Percentiles rank a stretch among this genome's conserved stretches.
These are phyloP conservation scores for Candida hispaniensis DNA, from an alignment of 805 yeast species.

Conservation along the genomic window DNA sequence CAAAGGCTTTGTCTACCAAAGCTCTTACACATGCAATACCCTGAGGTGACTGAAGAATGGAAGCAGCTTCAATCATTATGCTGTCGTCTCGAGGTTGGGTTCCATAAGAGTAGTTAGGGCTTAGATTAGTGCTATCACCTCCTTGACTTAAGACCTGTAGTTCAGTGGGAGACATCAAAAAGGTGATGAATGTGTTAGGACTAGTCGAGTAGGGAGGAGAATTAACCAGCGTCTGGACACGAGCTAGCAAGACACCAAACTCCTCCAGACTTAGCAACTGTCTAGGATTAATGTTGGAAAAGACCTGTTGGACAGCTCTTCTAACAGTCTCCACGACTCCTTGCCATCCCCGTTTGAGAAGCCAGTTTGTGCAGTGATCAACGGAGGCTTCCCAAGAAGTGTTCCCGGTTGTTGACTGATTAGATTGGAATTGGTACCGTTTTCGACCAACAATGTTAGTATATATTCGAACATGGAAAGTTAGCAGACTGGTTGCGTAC, in stretches of 20 bases:
- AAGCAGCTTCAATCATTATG: slow-evolving; percentile 33
- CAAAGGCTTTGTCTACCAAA: slow-evolving; percentile 31
- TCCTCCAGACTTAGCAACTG: slow-evolving; percentile 56
- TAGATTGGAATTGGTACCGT: slow-evolving; percentile 38
- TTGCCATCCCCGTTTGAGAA: slow-evolving; percentile 76
- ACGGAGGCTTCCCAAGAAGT: slow-evolving; percentile 7
- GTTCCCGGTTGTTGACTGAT: slow-evolving; percentile 4
- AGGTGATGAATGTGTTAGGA: slow-evolving; percentile 21
- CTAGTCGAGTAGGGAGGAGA: slow-evolving; percentile 29
- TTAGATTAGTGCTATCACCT: slow-evolving; percentile 3
- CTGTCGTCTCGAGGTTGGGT: slow-evolving; percentile 23
- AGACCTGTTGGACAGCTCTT: slow-evolving; percentile 46
- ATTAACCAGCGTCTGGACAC: slow-evolving; percentile 30
- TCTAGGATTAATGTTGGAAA: slow-evolving; percentile 57
- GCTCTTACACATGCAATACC: slow-evolving; percentile 34
- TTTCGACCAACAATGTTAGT: slow-evolving; percentile 80
- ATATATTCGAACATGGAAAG: slow-evolving; percentile 72
- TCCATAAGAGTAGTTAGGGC: slow-evolving; percentile 17
- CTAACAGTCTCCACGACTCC: slow-evolving; percentile 45
- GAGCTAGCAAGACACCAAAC: slow-evolving; percentile 33
- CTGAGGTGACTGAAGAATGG: slow-evolving; percentile 36
- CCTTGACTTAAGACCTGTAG: slow-evolving; percentile 39
- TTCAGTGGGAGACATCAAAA: slow-evolving; percentile 40
- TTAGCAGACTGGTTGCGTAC: slow-evolving; percentile 56
- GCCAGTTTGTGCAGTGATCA: slow-evolving; percentile 80